These are phyloP conservation scores for Hypomyces perniciosus DNA, from an alignment of 2,329 filamentous ascomycete species.

Conservation along the genomic window DNA sequence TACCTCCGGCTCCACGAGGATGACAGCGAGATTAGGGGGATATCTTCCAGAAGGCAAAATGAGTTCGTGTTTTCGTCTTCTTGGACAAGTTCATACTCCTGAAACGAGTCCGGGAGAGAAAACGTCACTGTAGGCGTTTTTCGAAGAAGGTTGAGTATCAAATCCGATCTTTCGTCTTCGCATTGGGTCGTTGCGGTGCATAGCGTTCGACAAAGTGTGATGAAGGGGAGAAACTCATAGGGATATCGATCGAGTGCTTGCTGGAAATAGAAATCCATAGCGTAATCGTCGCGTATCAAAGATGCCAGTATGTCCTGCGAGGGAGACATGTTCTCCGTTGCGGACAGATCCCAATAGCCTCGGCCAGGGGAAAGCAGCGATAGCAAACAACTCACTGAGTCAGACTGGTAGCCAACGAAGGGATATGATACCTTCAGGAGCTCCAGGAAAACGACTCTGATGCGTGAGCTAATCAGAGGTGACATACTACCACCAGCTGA, in stretches of 20 bases:
- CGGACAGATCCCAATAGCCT: conserved; percentile 48
- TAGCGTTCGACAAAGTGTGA: conserved; percentile 64
- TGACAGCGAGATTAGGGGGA: conserved; percentile 55
- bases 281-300: conserved; percentile 31
- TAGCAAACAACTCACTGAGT: conserved; percentile 61
- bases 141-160: conserved; percentile 59
- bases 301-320: conserved; percentile 29
- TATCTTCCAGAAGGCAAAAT: conserved; percentile 59
- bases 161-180: conserved; percentile 36
- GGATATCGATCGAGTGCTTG: conserved; percentile 74
- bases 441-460: conserved; percentile 61
- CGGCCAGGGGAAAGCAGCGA: conserved; percentile 54
- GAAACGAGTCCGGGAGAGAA: conserved; percentile 64
- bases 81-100: conserved; percentile 67
- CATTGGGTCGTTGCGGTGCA: conserved; percentile 30
- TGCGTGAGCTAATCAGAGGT: conserved; percentile 52
- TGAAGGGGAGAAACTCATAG: conserved; percentile 74
- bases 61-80: conserved; percentile 83
- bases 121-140: conserved; percentile 72
- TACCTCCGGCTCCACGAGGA: conserved; percentile 39
- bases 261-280: conserved; percentile 57
- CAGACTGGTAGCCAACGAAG: conserved; percentile 65
- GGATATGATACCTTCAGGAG: conserved; percentile 62
- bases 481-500: conserved; percentile 43
- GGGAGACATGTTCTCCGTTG: conserved; percentile 24